phyloP scores from a whole-genome alignment of 331 rosid species.

The Quercus lobata region DNA sequence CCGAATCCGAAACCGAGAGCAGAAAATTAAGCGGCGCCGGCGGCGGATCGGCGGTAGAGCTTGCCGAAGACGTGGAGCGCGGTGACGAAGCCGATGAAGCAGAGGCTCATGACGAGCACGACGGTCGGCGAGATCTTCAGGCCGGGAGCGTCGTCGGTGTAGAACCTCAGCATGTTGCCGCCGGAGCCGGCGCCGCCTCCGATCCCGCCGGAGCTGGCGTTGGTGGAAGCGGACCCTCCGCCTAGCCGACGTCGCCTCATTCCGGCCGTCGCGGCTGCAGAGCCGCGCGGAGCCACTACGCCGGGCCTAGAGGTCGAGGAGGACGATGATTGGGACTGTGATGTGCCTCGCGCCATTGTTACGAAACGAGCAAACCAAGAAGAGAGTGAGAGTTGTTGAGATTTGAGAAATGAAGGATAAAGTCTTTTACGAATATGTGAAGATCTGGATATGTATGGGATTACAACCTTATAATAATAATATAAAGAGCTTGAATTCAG shows the following conservation, averaged over 20 bases:
- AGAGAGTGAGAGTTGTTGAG: background rate
- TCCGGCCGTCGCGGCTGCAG: slow-evolving; percentile 87
- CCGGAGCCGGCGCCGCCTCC: slow-evolving; percentile 55
- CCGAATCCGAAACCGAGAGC: slow-evolving; percentile 20
- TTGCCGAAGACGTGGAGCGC: slow-evolving; percentile 94
- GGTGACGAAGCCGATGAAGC: slow-evolving; percentile 94
- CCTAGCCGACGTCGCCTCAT: slow-evolving; percentile 80
- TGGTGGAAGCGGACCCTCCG: slow-evolving; percentile 20
- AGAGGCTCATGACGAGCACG: slow-evolving; percentile 84
- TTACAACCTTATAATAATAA: no score
- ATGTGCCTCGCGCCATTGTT: slow-evolving; percentile 74
- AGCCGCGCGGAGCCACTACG: slow-evolving; percentile 75
- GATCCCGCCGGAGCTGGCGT: slow-evolving; percentile 14
- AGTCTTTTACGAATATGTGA: no score
- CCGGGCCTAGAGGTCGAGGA: slow-evolving; percentile 64
- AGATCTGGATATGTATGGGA: no score
- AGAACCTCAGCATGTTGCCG: slow-evolving; percentile 86
- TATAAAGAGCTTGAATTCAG: no score
- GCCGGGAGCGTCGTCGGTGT: slow-evolving; percentile 97
- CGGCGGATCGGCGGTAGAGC: slow-evolving; percentile 76
- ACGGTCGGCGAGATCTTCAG: slow-evolving; percentile 86
- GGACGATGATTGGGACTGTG: slow-evolving; percentile 79
- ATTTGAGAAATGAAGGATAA: no score
- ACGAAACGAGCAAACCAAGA: background rate
- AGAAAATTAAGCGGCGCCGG: slow-evolving; percentile 13